Conservation (phyloP, 345 rosid genomes). For the Alliaria petiolata region DNA sequence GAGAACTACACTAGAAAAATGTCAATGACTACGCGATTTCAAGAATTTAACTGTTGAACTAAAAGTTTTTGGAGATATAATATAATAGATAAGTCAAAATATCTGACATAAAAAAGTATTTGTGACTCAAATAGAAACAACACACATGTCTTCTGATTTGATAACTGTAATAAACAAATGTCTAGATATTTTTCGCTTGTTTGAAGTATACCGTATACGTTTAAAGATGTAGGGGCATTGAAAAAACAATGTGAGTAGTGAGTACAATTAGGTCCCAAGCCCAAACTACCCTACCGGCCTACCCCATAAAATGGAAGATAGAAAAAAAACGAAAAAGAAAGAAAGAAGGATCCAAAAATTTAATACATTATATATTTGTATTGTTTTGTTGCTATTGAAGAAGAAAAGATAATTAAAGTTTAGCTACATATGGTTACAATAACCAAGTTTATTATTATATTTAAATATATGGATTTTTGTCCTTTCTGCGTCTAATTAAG, state of each 20-base stretch:
- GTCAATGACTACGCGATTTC: constrained; percentile 1
- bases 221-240: background rate
- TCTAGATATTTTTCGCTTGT: constrained; percentile 20
- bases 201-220: background rate
- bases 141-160: constrained; percentile 22
- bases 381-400: background rate
- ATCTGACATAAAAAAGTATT: constrained; percentile 8
- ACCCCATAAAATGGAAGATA: background rate
- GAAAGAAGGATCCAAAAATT: no score
- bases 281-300: background rate
- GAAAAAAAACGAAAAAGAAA: background rate
- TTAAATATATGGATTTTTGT: background rate
- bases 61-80: background rate
- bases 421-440: background rate
- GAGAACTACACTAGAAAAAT: background rate
- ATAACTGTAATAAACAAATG: constrained; percentile 14
- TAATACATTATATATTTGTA: background rate
- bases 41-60: background rate
- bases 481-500: background rate
- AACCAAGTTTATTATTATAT: background rate
- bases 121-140: constrained; percentile 20
- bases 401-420: background rate
- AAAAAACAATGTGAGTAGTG: constrained; percentile 16
- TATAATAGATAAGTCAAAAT: constrained; percentile 13
- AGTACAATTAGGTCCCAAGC: constrained; percentile 3